Evolutionary conservation across 2,329 filamentous ascomycete genomes (phyloP), one percentile per base, ranked within the genome.

Genomic region (Torrubiella hemipterigena): DNA sequence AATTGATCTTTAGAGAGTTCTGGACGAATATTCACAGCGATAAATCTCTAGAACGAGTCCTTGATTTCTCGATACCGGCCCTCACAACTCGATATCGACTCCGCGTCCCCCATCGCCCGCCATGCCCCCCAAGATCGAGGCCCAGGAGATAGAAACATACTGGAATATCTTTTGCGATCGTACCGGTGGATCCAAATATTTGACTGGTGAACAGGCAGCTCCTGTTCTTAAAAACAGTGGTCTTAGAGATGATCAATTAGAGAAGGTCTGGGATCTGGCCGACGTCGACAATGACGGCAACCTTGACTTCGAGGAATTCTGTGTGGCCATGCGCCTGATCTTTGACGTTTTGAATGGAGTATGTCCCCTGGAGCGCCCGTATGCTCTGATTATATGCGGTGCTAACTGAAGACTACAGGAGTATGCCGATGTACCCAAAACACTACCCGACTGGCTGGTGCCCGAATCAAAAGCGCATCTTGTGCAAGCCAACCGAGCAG

Each of bases 271-370:
- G 91, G 91, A 98, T 51, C 69, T 98, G 40, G 85, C 91, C 36
- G 91, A 98, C 54, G 85, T 98, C 38, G 91, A 98, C 59, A 87
- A 87, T 46, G 91, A 98, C 63, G 91, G 91, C 40, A 93, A 93
- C 58, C 68, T 98, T 33, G 91, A 98, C 60, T 98, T 98, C 63
- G 91, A 98, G 62, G 91, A 98, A 67, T 98, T 98, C 56, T 98
- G 91, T 57, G 91, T 98, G 36, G 91, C 87, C 23, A 98, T 98
- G 91, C 76, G 91, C 50, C 65, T 98, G 49, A 95, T 96, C 48
- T 98, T 96, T 56, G 91, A 98, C 55, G 65, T 96, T 42, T 77
- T 98, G 46, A 98, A 98, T 50, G 91, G 91, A 47, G 84, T 93
- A 68, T 39, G 71, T 61, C n/a, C 11, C 12, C 26, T 15, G 9